A percentile compares a stretch with the other conserved stretches of the same genome.
phyloP scores from a whole-genome alignment of 441 rosid genomes.

The Rhodomyrtus psidioides region DNA sequence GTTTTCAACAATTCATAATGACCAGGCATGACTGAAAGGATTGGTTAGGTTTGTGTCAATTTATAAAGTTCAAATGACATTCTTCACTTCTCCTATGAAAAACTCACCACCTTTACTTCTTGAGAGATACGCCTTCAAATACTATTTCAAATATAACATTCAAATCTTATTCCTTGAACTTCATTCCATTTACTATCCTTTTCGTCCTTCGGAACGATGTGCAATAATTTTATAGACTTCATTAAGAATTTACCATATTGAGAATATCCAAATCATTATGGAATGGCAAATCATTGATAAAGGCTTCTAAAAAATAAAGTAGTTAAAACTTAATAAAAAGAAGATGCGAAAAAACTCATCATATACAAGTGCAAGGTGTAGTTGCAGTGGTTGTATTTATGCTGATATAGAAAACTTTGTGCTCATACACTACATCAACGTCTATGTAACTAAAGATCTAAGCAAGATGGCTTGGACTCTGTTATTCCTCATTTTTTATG shows the following conservation, averaged over 20 bases:
- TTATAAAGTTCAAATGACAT: no score
- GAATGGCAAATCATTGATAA: not conserved
- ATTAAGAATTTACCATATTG: no score
- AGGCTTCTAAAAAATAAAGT: not conserved
- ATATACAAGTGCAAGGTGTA: not conserved
- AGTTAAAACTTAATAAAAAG: not conserved
- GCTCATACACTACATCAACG: not conserved
- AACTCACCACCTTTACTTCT: not conserved
- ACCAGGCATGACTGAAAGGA: not conserved
- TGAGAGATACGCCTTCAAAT: not conserved
- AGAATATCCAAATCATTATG: not conserved
- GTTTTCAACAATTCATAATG: not conserved
- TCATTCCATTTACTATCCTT: not conserved
- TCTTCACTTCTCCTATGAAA: not conserved
- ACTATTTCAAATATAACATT: not conserved
- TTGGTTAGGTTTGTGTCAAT: not conserved
- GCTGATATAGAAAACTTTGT: not conserved
- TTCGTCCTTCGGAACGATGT: rapidly evolving
- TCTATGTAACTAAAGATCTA: not conserved
- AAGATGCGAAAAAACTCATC: not conserved
- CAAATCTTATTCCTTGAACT: not conserved
- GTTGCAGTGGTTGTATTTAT: not conserved
- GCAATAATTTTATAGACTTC: not conserved
- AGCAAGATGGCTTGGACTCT: not conserved
- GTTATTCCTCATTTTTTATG: not conserved